Conservation (phyloP, 805 yeast genomes). For the Suhomyces sp. region DNA sequence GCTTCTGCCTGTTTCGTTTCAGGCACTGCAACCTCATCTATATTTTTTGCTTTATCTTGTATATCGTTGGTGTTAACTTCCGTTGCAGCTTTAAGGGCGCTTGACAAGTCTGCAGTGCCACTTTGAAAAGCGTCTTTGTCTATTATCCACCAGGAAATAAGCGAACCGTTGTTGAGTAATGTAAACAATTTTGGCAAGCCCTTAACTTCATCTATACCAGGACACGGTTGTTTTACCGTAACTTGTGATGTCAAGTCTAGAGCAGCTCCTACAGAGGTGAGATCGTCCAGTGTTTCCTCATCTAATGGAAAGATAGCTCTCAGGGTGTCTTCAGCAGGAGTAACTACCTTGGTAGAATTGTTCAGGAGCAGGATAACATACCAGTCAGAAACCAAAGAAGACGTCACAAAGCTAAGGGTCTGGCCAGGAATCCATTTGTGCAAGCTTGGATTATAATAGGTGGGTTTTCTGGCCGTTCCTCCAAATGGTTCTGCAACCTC, state of each 20-base stretch:
- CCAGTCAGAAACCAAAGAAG: slow-evolving; percentile 58
- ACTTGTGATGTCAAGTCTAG: slow-evolving; percentile 50
- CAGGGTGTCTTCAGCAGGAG: slow-evolving; percentile 62
- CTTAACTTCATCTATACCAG: slow-evolving; percentile 52
- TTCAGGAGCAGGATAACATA: slow-evolving; percentile 1
- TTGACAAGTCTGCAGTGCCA: slow-evolving; percentile 10
- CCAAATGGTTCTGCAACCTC: slow-evolving; percentile 56
- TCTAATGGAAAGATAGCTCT: slow-evolving; percentile 73
- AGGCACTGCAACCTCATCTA: neutral
- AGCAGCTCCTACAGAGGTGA: slow-evolving; percentile 67
- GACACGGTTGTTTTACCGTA: slow-evolving; percentile 50
- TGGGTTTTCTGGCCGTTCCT: slow-evolving; percentile 32
- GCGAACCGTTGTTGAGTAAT: slow-evolving; percentile 59
- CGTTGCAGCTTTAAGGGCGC: neutral
- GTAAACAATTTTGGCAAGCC: slow-evolving; percentile 67
- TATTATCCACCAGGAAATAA: slow-evolving; percentile 65
- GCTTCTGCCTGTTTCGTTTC: neutral
- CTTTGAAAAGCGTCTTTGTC: slow-evolving; percentile 50
- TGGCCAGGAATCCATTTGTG: slow-evolving; percentile 36
- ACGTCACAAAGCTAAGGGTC: slow-evolving; percentile 45
- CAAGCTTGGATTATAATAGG: slow-evolving; percentile 43
- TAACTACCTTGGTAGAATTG: slow-evolving; percentile 7
- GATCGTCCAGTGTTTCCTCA: slow-evolving; percentile 62
- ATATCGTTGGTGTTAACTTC: neutral
- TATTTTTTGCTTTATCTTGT: neutral